Base-by-base conservation (phyloP, 78 protist species). In the Neovahlkampfia damariscottae region DNA sequence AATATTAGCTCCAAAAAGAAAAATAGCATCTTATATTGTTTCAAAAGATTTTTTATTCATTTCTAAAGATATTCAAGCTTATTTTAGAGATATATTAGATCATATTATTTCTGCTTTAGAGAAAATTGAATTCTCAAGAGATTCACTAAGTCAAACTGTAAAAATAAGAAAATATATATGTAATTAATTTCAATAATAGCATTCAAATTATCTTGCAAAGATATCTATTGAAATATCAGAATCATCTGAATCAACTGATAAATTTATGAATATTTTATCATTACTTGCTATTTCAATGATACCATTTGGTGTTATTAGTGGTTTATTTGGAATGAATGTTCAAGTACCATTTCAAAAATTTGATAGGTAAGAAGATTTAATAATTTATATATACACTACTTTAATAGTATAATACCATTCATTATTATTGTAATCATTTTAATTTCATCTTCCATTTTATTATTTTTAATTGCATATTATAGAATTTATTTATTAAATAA, bases 301-400 rank as follows among this genome's bases (percentile, higher is more conserved):
- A 70, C 82, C 82, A 31, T 73, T 79, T 1, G 70, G 3, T 38
- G 72, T 79, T 3, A 27, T 79, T 19, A 5, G 71, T 10, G 79
- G 79, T 67, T 9, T 76, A 5, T 76, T 50, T 3, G 79, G 79
- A 7, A 76, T 76, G 79, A 76, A 76, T 70, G 70, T 76, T 6
- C 35, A 9, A 8, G 72, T 76, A 2, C 79, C 79, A 6, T 36
- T 36, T 35, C 70, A 74, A 28, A 36, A 29, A 2, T 6, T 32
- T 32, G 7, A 10, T n/a, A n/a, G n/a, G n/a, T n/a, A n/a, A n/a
- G n/a, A 10, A 19, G n/a, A n/a, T n/a, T 41, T 10, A 19, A 19
- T 10, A 19, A 19, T 10, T 41, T 41, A 19, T n/a, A n/a, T n/a
- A n/a, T n/a, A n/a, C n/a, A n/a, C n/a, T n/a, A n/a, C n/a, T n/a